phyloP scores from a whole-genome alignment of 805 yeast species.

The Metschnikowia koreensis region DNA sequence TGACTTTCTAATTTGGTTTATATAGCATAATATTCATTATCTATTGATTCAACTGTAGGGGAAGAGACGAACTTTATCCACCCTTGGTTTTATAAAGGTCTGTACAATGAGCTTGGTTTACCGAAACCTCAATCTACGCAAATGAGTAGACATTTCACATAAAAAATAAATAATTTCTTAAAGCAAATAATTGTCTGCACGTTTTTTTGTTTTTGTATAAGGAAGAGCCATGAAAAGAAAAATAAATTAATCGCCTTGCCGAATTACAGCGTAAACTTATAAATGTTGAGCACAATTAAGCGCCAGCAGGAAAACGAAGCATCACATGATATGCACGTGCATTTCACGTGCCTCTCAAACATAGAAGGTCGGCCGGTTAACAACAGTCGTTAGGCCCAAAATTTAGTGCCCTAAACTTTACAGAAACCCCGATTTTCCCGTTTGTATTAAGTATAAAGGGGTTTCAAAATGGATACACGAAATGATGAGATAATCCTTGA shows the following conservation, averaged over 20 bases:
- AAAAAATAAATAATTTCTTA: no score
- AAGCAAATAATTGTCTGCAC: no score
- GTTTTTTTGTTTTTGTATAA: no score
- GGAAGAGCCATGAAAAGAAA: no score
- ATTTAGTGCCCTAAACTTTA: not conserved
- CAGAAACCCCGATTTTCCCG: not conserved
- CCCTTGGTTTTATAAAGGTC: no score
- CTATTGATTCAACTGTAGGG: not conserved
- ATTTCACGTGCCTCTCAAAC: constrained; percentile 7
- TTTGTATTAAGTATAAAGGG: not conserved
- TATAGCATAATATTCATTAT: constrained; percentile 14
- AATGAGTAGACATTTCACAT: no score
- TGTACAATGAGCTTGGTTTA: no score
- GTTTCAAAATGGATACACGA: not conserved
- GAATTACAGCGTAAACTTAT: no score
- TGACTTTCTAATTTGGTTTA: constrained; percentile 13
- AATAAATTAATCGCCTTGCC: not conserved
- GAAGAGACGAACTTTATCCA: no score
- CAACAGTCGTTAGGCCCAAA: not conserved
- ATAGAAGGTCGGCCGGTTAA: not conserved
- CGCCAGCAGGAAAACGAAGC: not conserved
- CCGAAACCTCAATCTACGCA: no score
- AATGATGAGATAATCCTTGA: constrained; percentile 3
- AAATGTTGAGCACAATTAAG: not conserved
- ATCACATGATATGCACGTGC: constrained; percentile 15